Evolutionary conservation across 345 rosid species (phyloP).

Genomic region (Capsella bursapastoris): DNA sequence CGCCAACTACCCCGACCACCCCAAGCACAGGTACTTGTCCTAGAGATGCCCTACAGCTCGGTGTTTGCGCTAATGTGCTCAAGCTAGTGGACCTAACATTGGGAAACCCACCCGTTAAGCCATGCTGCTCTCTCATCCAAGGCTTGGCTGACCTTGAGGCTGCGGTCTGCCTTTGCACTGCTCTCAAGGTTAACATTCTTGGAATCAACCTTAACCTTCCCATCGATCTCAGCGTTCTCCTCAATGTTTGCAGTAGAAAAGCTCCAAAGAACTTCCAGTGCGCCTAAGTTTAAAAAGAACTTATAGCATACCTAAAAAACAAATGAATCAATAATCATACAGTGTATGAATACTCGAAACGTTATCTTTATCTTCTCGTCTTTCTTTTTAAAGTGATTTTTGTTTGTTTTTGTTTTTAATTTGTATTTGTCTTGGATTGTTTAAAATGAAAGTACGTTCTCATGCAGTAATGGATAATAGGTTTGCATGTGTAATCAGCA

Average conservation of each 20-base stretch:
- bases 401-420: not conserved
- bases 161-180: conserved; percentile 61
- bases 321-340: not conserved
- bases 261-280: conserved; percentile 48
- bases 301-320: not conserved
- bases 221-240: conserved; percentile 47
- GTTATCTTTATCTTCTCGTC: not conserved
- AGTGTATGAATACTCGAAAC: not conserved
- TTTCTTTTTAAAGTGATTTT: not conserved
- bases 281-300: conserved; percentile 23
- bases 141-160: conserved; percentile 59
- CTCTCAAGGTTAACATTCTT: conserved; percentile 47
- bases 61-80: conserved; percentile 49
- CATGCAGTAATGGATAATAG: no score
- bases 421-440: no score
- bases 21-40: conserved; percentile 45
- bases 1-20: not conserved
- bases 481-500: no score
- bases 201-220: conserved; percentile 57
- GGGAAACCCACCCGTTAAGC: conserved; percentile 48
- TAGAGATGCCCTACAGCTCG: conserved; percentile 47
- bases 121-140: conserved; percentile 51
- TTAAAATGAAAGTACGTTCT: no score
- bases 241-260: conserved; percentile 46
- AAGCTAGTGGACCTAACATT: conserved; percentile 44